phyloP scores from a whole-genome alignment of 129 eudicot species.

The Flaveria linearis region DNA sequence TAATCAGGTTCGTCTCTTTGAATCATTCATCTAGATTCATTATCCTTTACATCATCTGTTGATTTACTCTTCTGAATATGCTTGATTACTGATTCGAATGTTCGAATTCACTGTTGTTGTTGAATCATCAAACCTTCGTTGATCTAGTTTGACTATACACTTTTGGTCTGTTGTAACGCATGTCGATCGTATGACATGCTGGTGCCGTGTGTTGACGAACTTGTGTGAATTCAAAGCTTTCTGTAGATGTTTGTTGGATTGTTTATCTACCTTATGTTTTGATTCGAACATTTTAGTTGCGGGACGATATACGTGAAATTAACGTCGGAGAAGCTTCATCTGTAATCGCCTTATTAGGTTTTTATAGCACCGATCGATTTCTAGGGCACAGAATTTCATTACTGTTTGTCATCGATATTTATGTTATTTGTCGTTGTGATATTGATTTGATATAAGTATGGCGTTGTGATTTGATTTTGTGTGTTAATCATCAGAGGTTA shows the following conservation, averaged over 20 bases:
- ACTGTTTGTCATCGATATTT: background rate
- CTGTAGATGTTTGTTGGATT: constrained; percentile 9
- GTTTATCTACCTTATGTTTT: background rate
- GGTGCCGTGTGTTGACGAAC: constrained; percentile 23
- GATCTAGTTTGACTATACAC: constrained; percentile 23
- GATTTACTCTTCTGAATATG: constrained; percentile 10
- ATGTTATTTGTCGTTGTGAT: background rate
- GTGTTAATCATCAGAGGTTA: constrained; percentile 14
- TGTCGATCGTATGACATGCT: background rate
- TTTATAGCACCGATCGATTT: background rate
- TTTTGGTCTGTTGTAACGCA: background rate
- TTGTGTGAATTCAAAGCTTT: constrained; percentile 21
- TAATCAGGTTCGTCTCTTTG: constrained; percentile 32
- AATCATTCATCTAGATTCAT: constrained; percentile 25
- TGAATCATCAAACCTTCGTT: constrained; percentile 18
- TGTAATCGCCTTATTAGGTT: constrained; percentile 29
- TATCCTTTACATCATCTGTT: background rate
- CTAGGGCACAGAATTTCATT: constrained; percentile 10
- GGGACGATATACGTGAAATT: background rate
- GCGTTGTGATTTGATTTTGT: background rate
- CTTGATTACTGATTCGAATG: constrained; percentile 24
- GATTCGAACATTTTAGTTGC: background rate
- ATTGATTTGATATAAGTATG: background rate
- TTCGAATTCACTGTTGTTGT: constrained; percentile 14
- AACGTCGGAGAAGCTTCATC: constrained; percentile 30